Conservation (phyloP, 78 protist genomes). For the Dictyostelium citrinum region DNA sequence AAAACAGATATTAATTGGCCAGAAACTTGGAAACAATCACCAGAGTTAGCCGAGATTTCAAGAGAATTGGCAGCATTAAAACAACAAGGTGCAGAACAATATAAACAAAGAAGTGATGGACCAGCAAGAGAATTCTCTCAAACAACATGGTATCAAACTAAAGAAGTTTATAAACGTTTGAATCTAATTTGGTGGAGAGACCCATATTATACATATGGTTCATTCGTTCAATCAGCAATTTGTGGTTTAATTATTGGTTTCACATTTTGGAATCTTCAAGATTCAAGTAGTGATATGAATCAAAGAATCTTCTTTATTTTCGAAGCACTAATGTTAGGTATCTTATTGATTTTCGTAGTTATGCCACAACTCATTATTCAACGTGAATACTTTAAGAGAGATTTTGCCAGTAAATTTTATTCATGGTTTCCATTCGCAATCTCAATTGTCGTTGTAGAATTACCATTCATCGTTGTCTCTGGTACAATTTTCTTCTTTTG, state of each 20-base stretch:
- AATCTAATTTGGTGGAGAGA: conserved; percentile 61
- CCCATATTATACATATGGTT: conserved; percentile 27
- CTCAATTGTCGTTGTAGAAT: conserved; percentile 37
- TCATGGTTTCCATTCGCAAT: conserved; percentile 56
- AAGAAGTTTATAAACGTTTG: conserved; percentile 35
- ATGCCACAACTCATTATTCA: conserved; percentile 60
- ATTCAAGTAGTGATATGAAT: conserved; percentile 37
- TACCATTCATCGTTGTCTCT: conserved; percentile 30
- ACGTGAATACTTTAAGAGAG: conserved; percentile 58
- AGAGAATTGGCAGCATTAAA: not conserved
- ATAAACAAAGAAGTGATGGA: not conserved
- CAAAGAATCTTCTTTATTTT: conserved; percentile 34
- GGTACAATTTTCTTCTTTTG: conserved; percentile 58
- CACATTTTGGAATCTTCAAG: not conserved
- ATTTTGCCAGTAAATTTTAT: conserved; percentile 52
- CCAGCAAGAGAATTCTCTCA: conserved; percentile 40
- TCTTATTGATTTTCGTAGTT: conserved; percentile 50
- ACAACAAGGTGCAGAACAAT: not conserved
- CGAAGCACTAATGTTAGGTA: conserved; percentile 64
- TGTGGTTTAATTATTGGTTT: conserved; percentile 58
- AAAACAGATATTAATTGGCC: conserved; percentile 51
- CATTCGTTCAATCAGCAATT: not conserved
- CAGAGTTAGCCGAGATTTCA: not conserved
- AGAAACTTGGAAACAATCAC: conserved; percentile 40
- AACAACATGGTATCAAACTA: not conserved